Conservation (phyloP, 495 filamentous ascomycete species). For the Penicillium odoratum region DNA sequence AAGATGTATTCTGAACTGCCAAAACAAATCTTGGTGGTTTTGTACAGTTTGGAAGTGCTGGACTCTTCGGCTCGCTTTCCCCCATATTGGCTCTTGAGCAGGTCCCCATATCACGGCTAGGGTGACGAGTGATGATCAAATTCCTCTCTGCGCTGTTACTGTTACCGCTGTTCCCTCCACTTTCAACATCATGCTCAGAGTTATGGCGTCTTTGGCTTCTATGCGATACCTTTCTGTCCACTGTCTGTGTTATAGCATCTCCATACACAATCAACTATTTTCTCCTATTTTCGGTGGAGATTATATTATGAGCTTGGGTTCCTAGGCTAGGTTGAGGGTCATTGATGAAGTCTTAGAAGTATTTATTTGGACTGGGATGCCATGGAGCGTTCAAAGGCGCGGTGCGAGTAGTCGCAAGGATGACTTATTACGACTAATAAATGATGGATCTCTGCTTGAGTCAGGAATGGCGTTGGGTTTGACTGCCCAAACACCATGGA, state of each 20-base stretch:
- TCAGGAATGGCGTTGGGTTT: not conserved
- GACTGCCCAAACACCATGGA: not conserved
- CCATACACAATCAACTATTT: conserved; percentile 13
- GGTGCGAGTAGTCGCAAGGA: not conserved
- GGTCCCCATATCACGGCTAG: not conserved
- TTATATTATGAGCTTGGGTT: not conserved
- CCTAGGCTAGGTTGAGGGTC: not conserved
- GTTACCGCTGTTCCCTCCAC: conserved; percentile 17
- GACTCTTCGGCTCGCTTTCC: not conserved
- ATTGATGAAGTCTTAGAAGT: not conserved
- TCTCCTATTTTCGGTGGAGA: not conserved
- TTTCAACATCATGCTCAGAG: conserved; percentile 13
- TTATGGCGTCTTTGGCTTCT: conserved; percentile 23
- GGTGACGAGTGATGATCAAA: not conserved
- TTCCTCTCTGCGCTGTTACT: not conserved
- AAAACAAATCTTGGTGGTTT: not conserved
- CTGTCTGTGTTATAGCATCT: conserved; percentile 14
- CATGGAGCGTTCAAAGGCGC: not conserved
- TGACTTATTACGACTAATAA: not conserved
- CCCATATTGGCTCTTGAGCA: not conserved
- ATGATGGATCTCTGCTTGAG: not conserved
- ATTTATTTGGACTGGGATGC: not conserved
- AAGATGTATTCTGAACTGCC: not conserved
- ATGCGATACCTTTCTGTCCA: conserved; percentile 23
- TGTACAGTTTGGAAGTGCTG: not conserved